A percentile compares a stretch with the other conserved stretches of the same genome.
These are phyloP conservation scores for Pseudodiploospora longispora DNA, from an alignment of 2,329 filamentous ascomycete genomes.

Conservation along the genomic window DNA sequence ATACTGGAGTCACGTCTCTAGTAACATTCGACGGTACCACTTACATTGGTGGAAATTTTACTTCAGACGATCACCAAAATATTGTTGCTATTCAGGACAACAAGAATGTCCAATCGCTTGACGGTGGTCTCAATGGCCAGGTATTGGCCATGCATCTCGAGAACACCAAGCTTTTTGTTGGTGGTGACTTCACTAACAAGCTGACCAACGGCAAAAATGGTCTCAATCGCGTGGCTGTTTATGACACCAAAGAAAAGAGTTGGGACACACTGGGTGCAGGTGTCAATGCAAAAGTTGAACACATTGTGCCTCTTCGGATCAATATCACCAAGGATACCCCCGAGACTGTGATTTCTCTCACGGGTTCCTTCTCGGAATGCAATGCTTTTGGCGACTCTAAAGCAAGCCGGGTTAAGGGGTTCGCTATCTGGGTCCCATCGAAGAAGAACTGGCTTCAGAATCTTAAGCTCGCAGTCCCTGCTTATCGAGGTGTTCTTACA, in stretches of 20 bases:
- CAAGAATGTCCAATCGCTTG: conserved; percentile 53
- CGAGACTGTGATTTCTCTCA: conserved; percentile 71
- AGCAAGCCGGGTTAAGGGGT: conserved; percentile 58
- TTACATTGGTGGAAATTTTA: conserved; percentile 82
- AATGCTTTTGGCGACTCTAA: conserved; percentile 57
- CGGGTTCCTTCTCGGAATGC: conserved; percentile 69
- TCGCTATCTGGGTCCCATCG: conserved; percentile 89
- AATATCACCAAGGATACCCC: conserved; percentile 63
- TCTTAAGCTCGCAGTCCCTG: conserved; percentile 54
- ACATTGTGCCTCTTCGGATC: conserved; percentile 67
- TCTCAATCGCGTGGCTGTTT: conserved; percentile 69
- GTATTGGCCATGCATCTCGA: conserved; percentile 66
- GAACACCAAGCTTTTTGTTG: conserved; percentile 64
- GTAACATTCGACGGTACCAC: conserved; percentile 53
- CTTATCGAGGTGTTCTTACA: conserved; percentile 65
- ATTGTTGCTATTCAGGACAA: conserved; percentile 64
- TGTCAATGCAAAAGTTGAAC: conserved; percentile 68
- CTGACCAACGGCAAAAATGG: conserved; percentile 51
- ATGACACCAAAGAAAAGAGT: conserved; percentile 56
- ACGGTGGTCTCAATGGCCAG: conserved; percentile 69
- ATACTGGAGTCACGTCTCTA: conserved; percentile 65
- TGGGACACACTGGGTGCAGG: conserved; percentile 81
- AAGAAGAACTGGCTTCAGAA: conserved; percentile 82
- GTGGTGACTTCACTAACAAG: conserved; percentile 76
- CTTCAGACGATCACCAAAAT: conserved; percentile 58